phyloP scores from a whole-genome alignment of 1,139 yeast species.

The Lodderomyces orthopsilosis region DNA sequence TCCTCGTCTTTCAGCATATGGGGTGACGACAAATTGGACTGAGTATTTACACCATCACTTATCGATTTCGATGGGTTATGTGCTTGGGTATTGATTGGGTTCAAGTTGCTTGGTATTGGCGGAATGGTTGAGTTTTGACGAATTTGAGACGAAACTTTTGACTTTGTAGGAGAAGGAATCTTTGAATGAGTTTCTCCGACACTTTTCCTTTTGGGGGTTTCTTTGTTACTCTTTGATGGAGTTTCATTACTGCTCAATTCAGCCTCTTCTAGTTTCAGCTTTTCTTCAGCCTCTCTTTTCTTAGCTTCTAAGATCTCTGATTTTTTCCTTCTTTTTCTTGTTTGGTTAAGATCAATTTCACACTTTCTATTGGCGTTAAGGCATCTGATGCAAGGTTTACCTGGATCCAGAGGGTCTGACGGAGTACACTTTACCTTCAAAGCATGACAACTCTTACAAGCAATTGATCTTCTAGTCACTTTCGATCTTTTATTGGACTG shows the following conservation, averaged over 20 bases:
- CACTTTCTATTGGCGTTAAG: constrained; percentile 61
- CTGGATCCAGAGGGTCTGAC: constrained; percentile 53
- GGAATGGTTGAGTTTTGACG: constrained; percentile 8
- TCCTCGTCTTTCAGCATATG: constrained; percentile 13
- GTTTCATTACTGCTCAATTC: neutral
- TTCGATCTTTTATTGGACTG: constrained; percentile 13
- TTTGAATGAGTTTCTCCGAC: neutral
- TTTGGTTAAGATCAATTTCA: constrained; percentile 62
- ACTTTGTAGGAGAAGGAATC: neutral
- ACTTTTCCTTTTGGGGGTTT: neutral
- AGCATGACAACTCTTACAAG: constrained; percentile 79
- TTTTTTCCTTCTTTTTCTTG: constrained; percentile 51
- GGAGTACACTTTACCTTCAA: constrained; percentile 84
- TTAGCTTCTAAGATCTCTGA: constrained; percentile 25
- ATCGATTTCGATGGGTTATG: neutral
- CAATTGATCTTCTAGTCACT: constrained; percentile 39
- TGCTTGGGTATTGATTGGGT: constrained; percentile 3
- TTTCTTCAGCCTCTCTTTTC: constrained; percentile 11
- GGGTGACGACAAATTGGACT: constrained; percentile 5
- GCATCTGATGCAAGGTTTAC: constrained; percentile 75
- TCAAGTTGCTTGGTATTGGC: constrained; percentile 9
- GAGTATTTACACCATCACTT: neutral
- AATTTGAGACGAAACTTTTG: neutral
- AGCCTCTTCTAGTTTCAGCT: neutral
- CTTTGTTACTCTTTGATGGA: neutral